These are phyloP conservation scores for Aspergillus jensenii DNA, from an alignment of 2,329 filamentous ascomycete genomes.

Conservation along the genomic window DNA sequence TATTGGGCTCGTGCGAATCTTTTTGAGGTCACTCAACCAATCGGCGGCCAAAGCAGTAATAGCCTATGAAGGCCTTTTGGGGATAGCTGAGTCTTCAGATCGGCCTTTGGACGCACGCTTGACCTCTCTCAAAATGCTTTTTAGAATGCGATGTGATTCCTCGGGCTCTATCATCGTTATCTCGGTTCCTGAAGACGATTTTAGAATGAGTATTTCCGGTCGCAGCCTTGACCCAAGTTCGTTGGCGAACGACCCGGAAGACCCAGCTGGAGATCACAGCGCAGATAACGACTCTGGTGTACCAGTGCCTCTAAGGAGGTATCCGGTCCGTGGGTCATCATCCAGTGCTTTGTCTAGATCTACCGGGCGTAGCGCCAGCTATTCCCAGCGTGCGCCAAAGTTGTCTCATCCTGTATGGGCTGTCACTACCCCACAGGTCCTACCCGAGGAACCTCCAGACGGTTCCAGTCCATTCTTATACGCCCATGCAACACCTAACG, in stretches of 20 bases:
- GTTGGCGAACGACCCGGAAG: conserved; percentile 44
- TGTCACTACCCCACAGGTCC: conserved; percentile 53
- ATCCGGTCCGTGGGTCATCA: conserved; percentile 31
- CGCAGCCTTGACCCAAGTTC: conserved; percentile 58
- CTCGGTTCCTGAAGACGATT: conserved; percentile 68
- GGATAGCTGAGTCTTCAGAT: conserved; percentile 59
- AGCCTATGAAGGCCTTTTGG: conserved; percentile 63
- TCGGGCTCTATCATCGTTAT: conserved; percentile 73
- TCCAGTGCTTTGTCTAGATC: conserved; percentile 31
- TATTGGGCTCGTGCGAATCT: conserved; percentile 71
- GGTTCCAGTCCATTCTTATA: conserved; percentile 52
- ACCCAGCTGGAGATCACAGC: conserved; percentile 35
- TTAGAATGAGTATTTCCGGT: conserved; percentile 69
- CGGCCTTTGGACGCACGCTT: conserved; percentile 70
- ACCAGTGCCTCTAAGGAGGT: conserved; percentile 27
- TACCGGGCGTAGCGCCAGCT: conserved; percentile 32
- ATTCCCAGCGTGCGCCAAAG: conserved; percentile 34
- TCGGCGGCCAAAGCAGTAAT: conserved; percentile 64
- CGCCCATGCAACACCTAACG: conserved; percentile 45
- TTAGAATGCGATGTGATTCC: conserved; percentile 80
- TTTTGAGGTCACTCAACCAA: conserved; percentile 69
- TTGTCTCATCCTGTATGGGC: conserved; percentile 55
- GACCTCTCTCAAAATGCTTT: conserved; percentile 74
- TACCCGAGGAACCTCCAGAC: conserved; percentile 54
- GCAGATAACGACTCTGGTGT: conserved; percentile 38